Evolutionary conservation across 495 filamentous ascomycete species (phyloP), one percentile per base, ranked within the genome.

Genomic region (Sphaerosporella brunnea): DNA sequence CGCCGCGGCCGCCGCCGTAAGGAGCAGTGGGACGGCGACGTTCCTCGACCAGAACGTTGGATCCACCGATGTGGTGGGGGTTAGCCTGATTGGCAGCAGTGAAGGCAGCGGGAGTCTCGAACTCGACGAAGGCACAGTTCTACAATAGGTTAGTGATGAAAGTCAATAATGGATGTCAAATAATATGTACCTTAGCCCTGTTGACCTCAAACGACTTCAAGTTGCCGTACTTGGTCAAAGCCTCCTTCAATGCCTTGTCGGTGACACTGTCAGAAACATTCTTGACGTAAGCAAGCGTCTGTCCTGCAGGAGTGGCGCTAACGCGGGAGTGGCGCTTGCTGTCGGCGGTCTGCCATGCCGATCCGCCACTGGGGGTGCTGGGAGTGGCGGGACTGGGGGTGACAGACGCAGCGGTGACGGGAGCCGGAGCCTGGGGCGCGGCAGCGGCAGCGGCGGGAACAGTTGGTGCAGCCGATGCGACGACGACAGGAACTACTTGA

Each of bases 61-160:
- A 81, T 59, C 73, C 78, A 46, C 75, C 80, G 45, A 97, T 74
- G 38, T 72, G 71, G 67, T 90, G 85, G 8, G 92, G 87, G 68
- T 90, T 96, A 48, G 77, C 82, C 48, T 73, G 73, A 32, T 84
- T 71, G 20, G 90, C 90, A 50, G 82, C 79, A 53, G 77, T 68
- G 62, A 88, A 95, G 18, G 74, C 84, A 38, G 83, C 71, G 38
- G 73, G 57, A 32, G 80, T 81, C 54, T 75, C 77, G 61, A 92
- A 97, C 60, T 97, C 92, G 51, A 94, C 82, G 61, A 94, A 94
- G 23, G 90, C 92, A 59, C 85, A 94, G 68, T 86, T 95, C 92
- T 95, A 55, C 23, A 47, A 24, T 13, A 44, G 47, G 55, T 68
- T 58, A 62, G 59, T 38, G 45, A 43, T 26, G 37, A 48, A 25